A percentile compares a stretch with the other conserved stretches of the same genome.
phyloP scores from a whole-genome alignment of 257 asterid genomes.

The Linaria vulgaris region DNA sequence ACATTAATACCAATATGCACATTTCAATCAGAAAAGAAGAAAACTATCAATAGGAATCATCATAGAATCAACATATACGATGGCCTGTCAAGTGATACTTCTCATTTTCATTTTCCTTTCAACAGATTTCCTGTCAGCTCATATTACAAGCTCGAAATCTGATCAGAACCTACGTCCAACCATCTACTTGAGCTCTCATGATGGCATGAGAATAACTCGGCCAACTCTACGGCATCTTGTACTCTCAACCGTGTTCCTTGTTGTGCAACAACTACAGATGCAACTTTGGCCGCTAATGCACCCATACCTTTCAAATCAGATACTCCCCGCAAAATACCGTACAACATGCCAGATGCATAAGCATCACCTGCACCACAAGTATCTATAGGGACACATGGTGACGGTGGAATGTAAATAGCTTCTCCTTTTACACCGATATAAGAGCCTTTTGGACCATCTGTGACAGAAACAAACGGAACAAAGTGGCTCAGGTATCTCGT shows the following conservation, averaged over 20 bases:
- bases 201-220: conserved; percentile 53
- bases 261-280: conserved; percentile 86
- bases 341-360: conserved; percentile 89
- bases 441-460: conserved; percentile 93
- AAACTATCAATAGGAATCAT: background rate
- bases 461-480: conserved; percentile 90
- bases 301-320: conserved; percentile 83
- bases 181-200: conserved; percentile 44
- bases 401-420: conserved; percentile 84
- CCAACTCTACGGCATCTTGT: conserved; percentile 65
- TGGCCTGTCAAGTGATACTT: conserved; percentile 8
- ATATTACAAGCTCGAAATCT: conserved; percentile 69
- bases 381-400: conserved; percentile 74
- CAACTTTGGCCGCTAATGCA: conserved; percentile 82
- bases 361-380: conserved; percentile 99
- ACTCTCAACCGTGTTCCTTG: conserved; percentile 93
- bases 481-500: conserved; percentile 93
- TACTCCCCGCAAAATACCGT: conserved; percentile 62
- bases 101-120: background rate
- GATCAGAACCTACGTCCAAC: conserved; percentile 78
- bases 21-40: conserved; percentile 23
- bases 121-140: too few species aligned
- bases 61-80: conserved; percentile 9
- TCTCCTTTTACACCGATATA: conserved; percentile 92
- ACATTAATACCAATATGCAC: conserved; percentile 32